phyloP scores from a whole-genome alignment of 1,284 basidiomycete species.

The Golubevia sp. region DNA sequence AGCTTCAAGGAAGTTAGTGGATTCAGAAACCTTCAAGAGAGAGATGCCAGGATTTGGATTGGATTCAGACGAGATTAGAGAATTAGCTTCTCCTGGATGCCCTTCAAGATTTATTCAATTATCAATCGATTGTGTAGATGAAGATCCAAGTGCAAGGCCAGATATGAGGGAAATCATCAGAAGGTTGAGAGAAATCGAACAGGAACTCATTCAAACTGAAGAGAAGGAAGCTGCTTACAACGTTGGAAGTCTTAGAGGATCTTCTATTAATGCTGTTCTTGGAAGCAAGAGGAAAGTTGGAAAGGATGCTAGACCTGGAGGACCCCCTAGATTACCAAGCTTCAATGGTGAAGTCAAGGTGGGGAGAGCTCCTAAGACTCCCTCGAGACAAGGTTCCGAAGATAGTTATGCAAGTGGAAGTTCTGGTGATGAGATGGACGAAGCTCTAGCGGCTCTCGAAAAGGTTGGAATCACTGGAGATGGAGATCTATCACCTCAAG shows the following conservation, averaged over 20 bases:
- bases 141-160: slow-evolving; percentile 75
- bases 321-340: slow-evolving; percentile 78
- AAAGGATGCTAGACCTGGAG: slow-evolving; percentile 64
- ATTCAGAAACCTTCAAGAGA: slow-evolving; percentile 63
- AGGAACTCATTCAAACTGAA: slow-evolving; percentile 64
- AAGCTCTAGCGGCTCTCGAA: slow-evolving; percentile 44
- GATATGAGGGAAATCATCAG: slow-evolving; percentile 77
- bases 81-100: slow-evolving; percentile 74
- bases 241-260: slow-evolving; percentile 71
- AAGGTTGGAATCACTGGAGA: slow-evolving; percentile 25
- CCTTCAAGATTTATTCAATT: slow-evolving; percentile 78
- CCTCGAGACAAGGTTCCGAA: background rate
- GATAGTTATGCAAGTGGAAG: background rate
- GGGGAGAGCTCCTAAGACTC: slow-evolving; percentile 54
- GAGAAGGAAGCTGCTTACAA: slow-evolving; percentile 61
- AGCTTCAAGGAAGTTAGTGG: slow-evolving; percentile 79
- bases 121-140: slow-evolving; percentile 76
- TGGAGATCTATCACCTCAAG: slow-evolving; percentile 9
- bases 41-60: slow-evolving; percentile 69
- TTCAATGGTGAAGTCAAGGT: slow-evolving; percentile 77
- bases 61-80: slow-evolving; percentile 75
- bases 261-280: slow-evolving; percentile 35
- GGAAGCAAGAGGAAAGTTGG: slow-evolving; percentile 65
- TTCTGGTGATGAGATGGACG: slow-evolving; percentile 46
- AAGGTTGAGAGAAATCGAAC: slow-evolving; percentile 76